These are phyloP conservation scores for Colletotrichum cereale DNA, from an alignment of 2,329 filamentous ascomycete genomes.

Conservation along the genomic window DNA sequence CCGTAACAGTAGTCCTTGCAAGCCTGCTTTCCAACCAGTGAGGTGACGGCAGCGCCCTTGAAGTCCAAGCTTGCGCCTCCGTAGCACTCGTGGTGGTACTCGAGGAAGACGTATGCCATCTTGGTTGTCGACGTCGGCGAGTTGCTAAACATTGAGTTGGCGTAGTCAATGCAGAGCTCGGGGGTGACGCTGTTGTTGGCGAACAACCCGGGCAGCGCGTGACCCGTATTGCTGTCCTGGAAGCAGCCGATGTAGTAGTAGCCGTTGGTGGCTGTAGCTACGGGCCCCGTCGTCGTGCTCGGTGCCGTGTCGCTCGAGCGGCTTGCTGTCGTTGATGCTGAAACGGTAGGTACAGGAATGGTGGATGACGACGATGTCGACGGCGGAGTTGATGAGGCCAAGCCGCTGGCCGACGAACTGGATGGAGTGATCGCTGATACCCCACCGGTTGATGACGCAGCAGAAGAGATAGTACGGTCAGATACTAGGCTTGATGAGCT, in stretches of 20 bases:
- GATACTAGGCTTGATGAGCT: neutral
- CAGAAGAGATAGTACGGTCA: neutral
- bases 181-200: conserved; percentile 50
- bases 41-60: conserved; percentile 42
- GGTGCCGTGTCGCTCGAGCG: conserved; percentile 1
- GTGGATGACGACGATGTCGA: conserved; percentile 14
- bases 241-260: conserved; percentile 50
- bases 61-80: conserved; percentile 45
- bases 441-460: neutral
- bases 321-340: conserved; percentile 33
- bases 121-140: conserved; percentile 45
- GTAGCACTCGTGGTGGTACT: conserved; percentile 53
- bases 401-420: conserved; percentile 5
- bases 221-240: conserved; percentile 44
- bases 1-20: conserved; percentile 48
- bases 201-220: conserved; percentile 49
- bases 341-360: conserved; percentile 26
- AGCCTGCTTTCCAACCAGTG: conserved; percentile 46
- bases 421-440: neutral
- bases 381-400: neutral
- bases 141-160: conserved; percentile 45
- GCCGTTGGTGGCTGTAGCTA: conserved; percentile 44
- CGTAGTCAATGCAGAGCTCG: conserved; percentile 50
- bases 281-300: conserved; percentile 26
- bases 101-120: conserved; percentile 47